Conservation (phyloP, 192 early-diverging fungal genomes). For the Chytriomyces sp. region DNA sequence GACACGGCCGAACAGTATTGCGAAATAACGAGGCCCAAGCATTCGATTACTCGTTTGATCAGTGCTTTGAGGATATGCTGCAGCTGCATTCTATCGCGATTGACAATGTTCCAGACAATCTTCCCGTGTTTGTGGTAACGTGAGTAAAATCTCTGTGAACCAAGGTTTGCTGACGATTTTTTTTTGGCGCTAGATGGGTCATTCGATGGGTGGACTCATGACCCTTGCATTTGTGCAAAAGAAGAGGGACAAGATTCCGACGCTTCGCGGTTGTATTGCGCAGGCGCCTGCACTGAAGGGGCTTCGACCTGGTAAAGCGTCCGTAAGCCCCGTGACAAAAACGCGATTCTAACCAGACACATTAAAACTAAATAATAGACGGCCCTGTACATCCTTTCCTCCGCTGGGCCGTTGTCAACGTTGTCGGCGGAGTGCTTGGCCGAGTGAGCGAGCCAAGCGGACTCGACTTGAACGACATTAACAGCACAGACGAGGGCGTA, state of each 20-base stretch:
- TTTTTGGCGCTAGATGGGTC: slow-evolving; percentile 56
- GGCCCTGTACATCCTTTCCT: not conserved
- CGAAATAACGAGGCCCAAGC: slow-evolving; percentile 33
- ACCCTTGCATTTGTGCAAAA: slow-evolving; percentile 34
- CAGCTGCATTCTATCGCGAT: slow-evolving; percentile 44
- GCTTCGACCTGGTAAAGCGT: no score
- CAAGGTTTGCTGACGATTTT: not conserved
- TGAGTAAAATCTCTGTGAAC: not conserved
- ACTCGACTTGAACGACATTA: not conserved
- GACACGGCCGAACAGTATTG: slow-evolving; percentile 70
- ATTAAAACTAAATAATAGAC: no score
- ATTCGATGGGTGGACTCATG: slow-evolving; percentile 51
- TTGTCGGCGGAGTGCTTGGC: no score
- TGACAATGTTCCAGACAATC: slow-evolving; percentile 49
- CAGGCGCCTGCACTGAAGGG: slow-evolving; percentile 21
- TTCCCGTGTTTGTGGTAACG: slow-evolving; percentile 34
- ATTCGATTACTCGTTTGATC: slow-evolving; percentile 12
- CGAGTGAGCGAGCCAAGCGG: not conserved
- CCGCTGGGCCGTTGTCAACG: not conserved
- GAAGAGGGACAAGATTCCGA: not conserved
- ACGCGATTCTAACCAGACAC: no score
- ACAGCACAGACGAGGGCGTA: not conserved
- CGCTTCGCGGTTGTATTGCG: slow-evolving; percentile 34
- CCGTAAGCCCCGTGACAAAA: no score
- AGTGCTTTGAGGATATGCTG: slow-evolving; percentile 52